phyloP scores from a whole-genome alignment of 2,329 filamentous ascomycete genomes.

The Cladosporium austrohemisphaericum region DNA sequence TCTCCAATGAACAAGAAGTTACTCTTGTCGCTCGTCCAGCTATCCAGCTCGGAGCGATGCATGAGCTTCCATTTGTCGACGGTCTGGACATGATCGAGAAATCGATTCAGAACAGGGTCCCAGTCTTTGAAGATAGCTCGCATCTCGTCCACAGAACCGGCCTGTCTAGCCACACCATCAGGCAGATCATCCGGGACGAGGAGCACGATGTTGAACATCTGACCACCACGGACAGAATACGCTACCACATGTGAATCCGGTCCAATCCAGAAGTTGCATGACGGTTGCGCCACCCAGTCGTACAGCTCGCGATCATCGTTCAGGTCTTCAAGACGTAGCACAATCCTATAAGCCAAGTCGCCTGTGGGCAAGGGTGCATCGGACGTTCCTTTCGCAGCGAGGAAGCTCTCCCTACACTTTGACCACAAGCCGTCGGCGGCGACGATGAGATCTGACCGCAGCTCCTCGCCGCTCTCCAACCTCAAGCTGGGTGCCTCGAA shows the following conservation, averaged over 20 bases:
- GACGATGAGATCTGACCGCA: constrained; percentile 54
- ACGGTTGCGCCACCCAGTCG: constrained; percentile 51
- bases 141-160: constrained; percentile 60
- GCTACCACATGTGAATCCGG: constrained; percentile 59
- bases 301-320: constrained; percentile 46
- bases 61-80: constrained; percentile 70
- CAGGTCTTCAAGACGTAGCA: constrained; percentile 52
- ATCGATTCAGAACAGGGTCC: constrained; percentile 56
- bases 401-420: constrained; percentile 48
- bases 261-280: constrained; percentile 61
- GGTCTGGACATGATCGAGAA: constrained; percentile 50
- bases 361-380: constrained; percentile 56
- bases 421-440: constrained; percentile 65
- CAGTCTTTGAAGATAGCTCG: constrained; percentile 56
- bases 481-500: constrained; percentile 42
- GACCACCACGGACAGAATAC: constrained; percentile 58
- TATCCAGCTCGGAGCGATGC: constrained; percentile 51
- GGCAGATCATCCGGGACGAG: constrained; percentile 62
- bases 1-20: constrained; percentile 56
- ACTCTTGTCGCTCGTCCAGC: constrained; percentile 52
- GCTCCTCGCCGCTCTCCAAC: constrained; percentile 37
- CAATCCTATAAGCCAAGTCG: constrained; percentile 62
- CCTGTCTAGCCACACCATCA: constrained; percentile 47
- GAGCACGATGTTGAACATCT: constrained; percentile 63
- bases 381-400: constrained; percentile 36